phyloP scores from a whole-genome alignment of 2,329 filamentous ascomycete species.

The Aspergillus flavus region DNA sequence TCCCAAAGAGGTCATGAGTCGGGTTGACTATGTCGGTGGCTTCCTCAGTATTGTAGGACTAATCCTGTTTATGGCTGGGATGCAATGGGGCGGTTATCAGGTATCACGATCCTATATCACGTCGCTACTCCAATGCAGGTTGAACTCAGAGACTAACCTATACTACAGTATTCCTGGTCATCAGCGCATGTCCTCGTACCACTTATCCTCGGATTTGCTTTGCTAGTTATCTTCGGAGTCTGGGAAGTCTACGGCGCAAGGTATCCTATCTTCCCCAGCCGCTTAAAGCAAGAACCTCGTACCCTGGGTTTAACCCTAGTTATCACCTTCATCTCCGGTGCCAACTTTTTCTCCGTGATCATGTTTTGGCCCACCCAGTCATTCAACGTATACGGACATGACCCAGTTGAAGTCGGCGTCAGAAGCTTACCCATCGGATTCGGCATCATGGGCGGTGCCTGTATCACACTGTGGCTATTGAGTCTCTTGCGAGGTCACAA shows the following conservation, averaged over 20 bases:
- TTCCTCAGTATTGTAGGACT: slow-evolving; percentile 52
- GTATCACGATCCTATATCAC: slow-evolving; percentile 24
- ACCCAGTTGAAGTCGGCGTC: slow-evolving; percentile 65
- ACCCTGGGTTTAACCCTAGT: slow-evolving; percentile 57
- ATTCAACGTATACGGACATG: slow-evolving; percentile 67
- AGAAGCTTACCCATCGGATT: slow-evolving; percentile 67
- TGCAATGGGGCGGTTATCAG: slow-evolving; percentile 56
- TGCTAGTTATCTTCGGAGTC: slow-evolving; percentile 48
- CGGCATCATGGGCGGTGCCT: slow-evolving; percentile 63
- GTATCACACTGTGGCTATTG: slow-evolving; percentile 60
- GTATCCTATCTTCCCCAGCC: slow-evolving; percentile 50
- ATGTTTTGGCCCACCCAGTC: slow-evolving; percentile 67
- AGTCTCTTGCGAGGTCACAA: slow-evolving; percentile 61
- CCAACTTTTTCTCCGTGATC: slow-evolving; percentile 59
- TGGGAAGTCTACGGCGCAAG: slow-evolving; percentile 52
- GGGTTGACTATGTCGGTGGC: slow-evolving; percentile 56
- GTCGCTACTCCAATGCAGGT: neutral
- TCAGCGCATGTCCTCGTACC: slow-evolving; percentile 51
- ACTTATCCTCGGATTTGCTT: slow-evolving; percentile 46
- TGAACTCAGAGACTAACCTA: neutral
- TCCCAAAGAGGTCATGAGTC: slow-evolving; percentile 43
- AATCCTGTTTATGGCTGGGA: slow-evolving; percentile 51
- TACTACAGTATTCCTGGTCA: slow-evolving; percentile 44
- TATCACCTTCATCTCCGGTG: slow-evolving; percentile 62
- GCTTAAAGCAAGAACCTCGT: slow-evolving; percentile 51